These are phyloP conservation scores for Canariomyces notabilis DNA, from an alignment of 2,329 filamentous ascomycete species.

Conservation along the genomic window DNA sequence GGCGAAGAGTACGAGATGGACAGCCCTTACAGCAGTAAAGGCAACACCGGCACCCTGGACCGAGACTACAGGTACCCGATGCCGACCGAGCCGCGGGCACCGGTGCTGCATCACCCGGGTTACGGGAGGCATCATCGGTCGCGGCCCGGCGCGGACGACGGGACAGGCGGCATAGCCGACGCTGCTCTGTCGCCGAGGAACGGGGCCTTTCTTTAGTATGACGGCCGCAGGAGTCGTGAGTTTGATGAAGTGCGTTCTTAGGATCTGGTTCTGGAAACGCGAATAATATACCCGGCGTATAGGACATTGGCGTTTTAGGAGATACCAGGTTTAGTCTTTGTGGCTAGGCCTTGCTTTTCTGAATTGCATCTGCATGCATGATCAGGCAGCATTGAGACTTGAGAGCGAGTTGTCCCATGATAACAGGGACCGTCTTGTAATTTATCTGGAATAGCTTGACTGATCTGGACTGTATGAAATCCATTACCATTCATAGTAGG, in stretches of 20 bases:
- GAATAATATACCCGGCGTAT: background rate
- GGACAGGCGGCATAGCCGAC: background rate
- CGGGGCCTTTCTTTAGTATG: background rate
- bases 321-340: background rate
- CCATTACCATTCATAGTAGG: too few relatives aligned
- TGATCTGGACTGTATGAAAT: too few relatives aligned
- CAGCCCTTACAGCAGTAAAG: constrained; percentile 29
- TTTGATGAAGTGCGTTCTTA: background rate
- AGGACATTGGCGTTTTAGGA: background rate
- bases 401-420: too few relatives aligned
- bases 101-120: constrained; percentile 43
- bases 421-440: too few relatives aligned
- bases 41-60: constrained; percentile 12
- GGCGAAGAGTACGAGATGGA: constrained; percentile 41
- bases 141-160: constrained; percentile 21
- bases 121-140: constrained; percentile 35
- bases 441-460: too few relatives aligned
- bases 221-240: background rate
- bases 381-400: too few relatives aligned
- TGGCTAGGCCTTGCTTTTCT: background rate
- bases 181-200: background rate
- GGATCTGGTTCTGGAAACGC: background rate
- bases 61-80: constrained; percentile 17
- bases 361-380: background rate
- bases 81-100: constrained; percentile 31